A percentile compares a stretch with the other conserved stretches of the same genome.
Conservation (phyloP, 2,329 filamentous ascomycete species). For the Pezicula rhizophila region DNA sequence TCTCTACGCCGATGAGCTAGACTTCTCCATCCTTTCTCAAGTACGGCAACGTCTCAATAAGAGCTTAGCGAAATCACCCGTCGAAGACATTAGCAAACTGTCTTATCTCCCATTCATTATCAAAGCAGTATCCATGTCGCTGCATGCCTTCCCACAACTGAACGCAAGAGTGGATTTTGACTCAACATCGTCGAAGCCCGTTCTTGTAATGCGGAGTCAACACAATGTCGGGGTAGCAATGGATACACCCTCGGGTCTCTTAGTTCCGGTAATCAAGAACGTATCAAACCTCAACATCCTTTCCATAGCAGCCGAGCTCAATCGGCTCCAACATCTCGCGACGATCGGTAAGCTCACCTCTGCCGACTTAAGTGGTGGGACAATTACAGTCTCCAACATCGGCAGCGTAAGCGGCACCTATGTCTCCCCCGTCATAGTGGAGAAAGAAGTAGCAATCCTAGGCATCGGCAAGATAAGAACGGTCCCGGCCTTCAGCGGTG, state of each 20-base stretch:
- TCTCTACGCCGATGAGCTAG: conserved; percentile 84
- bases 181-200: conserved; percentile 54
- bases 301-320: conserved; percentile 71
- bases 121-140: conserved; percentile 84
- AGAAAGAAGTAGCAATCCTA: conserved; percentile 85
- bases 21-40: conserved; percentile 68
- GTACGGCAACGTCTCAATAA: conserved; percentile 72
- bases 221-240: conserved; percentile 97
- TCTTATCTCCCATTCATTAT: conserved; percentile 93
- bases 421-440: conserved; percentile 83
- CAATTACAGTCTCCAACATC: conserved; percentile 95
- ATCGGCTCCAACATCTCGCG: conserved; percentile 67
- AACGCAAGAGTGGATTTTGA: conserved; percentile 75
- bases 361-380: conserved; percentile 75
- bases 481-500: conserved; percentile 68
- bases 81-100: conserved; percentile 53
- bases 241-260: conserved; percentile 80
- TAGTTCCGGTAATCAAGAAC: conserved; percentile 88
- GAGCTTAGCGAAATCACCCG: conserved; percentile 37
- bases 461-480: conserved; percentile 77
- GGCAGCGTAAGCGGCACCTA: conserved; percentile 92
- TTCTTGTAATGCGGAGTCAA: conserved; percentile 69
- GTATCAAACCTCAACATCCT: conserved; percentile 72
- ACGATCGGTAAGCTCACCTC: conserved; percentile 67
- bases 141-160: conserved; percentile 76